Conservation (phyloP, 2,329 filamentous ascomycete genomes). For the Pseudogymnoascus sp. region DNA sequence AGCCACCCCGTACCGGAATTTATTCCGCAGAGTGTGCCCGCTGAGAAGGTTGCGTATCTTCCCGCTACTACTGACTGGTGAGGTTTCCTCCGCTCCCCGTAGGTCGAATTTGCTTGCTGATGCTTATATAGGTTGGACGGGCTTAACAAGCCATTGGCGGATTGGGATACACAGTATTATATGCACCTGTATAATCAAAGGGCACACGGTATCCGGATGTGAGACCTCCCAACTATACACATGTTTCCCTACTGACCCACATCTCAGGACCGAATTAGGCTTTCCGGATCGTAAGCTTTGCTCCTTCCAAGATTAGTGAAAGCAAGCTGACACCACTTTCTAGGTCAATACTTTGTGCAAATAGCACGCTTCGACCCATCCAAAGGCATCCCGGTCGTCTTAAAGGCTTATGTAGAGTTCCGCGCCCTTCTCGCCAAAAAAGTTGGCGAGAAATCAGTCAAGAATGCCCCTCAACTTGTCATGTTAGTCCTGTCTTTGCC, state of each 20-base stretch:
- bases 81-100: constrained; percentile 20
- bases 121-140: constrained; percentile 57
- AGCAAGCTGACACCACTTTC: constrained; percentile 12
- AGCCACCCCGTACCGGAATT: constrained; percentile 74
- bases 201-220: constrained; percentile 54
- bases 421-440: constrained; percentile 51
- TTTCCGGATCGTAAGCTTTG: constrained; percentile 46
- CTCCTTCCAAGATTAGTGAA: not conserved
- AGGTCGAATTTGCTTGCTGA: constrained; percentile 20
- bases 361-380: constrained; percentile 78
- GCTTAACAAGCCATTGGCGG: constrained; percentile 66
- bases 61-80: constrained; percentile 77
- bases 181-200: constrained; percentile 64
- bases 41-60: constrained; percentile 64
- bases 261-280: constrained; percentile 45
- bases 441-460: constrained; percentile 34
- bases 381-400: constrained; percentile 73
- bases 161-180: constrained; percentile 68
- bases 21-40: constrained; percentile 62
- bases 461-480: constrained; percentile 62
- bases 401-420: constrained; percentile 70
- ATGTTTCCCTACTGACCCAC: constrained; percentile 5
- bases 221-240: constrained; percentile 30
- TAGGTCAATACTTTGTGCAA: constrained; percentile 69
- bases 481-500: constrained; percentile 40